A percentile compares a stretch with the other conserved stretches of the same genome.
phyloP scores from a whole-genome alignment of 805 yeast genomes.

The Myxozyma melibiosi region DNA sequence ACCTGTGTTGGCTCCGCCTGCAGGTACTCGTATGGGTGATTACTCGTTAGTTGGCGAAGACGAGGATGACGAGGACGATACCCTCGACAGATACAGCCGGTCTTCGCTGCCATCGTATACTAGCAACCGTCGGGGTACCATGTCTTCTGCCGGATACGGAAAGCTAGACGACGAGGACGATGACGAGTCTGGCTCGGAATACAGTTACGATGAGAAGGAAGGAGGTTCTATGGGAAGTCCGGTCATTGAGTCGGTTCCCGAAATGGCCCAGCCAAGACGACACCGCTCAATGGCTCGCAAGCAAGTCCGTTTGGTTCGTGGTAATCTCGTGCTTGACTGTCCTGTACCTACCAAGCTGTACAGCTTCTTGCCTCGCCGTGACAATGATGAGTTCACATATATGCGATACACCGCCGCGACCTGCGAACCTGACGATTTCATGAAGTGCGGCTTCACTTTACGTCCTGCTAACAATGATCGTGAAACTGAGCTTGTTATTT shows the following conservation, averaged over 20 bases:
- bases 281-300: slow-evolving; percentile 70
- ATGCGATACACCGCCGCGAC: slow-evolving; percentile 99
- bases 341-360: slow-evolving; percentile 90
- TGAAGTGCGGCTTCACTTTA: slow-evolving; percentile 75
- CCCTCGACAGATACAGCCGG: background rate
- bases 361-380: slow-evolving; percentile 81
- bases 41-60: slow-evolving; percentile 7
- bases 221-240: slow-evolving; percentile 21
- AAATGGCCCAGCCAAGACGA: slow-evolving; percentile 45
- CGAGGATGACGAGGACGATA: slow-evolving; percentile 5
- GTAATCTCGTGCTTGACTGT: slow-evolving; percentile 86
- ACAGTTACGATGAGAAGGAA: slow-evolving; percentile 16
- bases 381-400: slow-evolving; percentile 88
- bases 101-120: slow-evolving; percentile 31
- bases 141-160: slow-evolving; percentile 11
- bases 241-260: slow-evolving; percentile 26
- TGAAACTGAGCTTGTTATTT: slow-evolving; percentile 87
- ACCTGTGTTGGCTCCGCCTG: slow-evolving; percentile 7
- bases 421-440: slow-evolving; percentile 84
- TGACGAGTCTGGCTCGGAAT: background rate
- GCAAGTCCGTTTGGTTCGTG: slow-evolving; percentile 72
- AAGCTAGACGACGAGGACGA: slow-evolving; percentile 18
- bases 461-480: slow-evolving; percentile 85
- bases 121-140: slow-evolving; percentile 20
- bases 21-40: background rate